Evolutionary conservation across 1,139 yeast genomes (phyloP).

Genomic region (Candida sojae): DNA sequence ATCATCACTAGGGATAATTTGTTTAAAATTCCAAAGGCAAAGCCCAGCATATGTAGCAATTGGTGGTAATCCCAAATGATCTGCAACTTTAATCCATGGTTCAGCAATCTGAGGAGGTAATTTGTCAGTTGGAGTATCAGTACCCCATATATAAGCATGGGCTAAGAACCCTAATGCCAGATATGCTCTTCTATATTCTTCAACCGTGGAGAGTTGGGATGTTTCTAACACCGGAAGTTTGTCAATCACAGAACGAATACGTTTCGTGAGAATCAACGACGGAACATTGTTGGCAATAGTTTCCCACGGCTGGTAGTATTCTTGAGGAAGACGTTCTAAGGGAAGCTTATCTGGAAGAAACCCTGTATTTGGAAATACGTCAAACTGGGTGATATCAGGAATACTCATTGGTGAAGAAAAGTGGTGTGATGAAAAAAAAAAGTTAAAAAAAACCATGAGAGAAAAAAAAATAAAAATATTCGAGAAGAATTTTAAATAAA

Average conservation of each 20-base stretch:
- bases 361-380: slow-evolving; percentile 69
- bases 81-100: slow-evolving; percentile 65
- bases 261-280: slow-evolving; percentile 65
- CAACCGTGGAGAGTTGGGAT: slow-evolving; percentile 39
- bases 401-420: slow-evolving; percentile 4
- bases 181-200: slow-evolving; percentile 76
- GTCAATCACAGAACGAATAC: slow-evolving; percentile 62
- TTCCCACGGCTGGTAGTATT: slow-evolving; percentile 81
- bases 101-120: slow-evolving; percentile 69
- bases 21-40: slow-evolving; percentile 84
- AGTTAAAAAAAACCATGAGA: background rate
- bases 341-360: slow-evolving; percentile 77
- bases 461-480: no score
- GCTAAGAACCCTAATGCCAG: slow-evolving; percentile 74
- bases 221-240: slow-evolving; percentile 55
- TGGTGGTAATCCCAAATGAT: slow-evolving; percentile 74
- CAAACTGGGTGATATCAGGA: slow-evolving; percentile 56
- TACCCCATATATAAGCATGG: slow-evolving; percentile 91
- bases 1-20: slow-evolving; percentile 52
- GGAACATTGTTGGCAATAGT: slow-evolving; percentile 64
- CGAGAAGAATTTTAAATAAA: no score
- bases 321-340: slow-evolving; percentile 55
- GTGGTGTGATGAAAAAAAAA: background rate
- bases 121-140: slow-evolving; percentile 62
- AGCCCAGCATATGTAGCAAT: slow-evolving; percentile 85